Evolutionary conservation across 164 flowering plant genomes (phyloP).

Genomic region (Dillenia suffruticosa): DNA sequence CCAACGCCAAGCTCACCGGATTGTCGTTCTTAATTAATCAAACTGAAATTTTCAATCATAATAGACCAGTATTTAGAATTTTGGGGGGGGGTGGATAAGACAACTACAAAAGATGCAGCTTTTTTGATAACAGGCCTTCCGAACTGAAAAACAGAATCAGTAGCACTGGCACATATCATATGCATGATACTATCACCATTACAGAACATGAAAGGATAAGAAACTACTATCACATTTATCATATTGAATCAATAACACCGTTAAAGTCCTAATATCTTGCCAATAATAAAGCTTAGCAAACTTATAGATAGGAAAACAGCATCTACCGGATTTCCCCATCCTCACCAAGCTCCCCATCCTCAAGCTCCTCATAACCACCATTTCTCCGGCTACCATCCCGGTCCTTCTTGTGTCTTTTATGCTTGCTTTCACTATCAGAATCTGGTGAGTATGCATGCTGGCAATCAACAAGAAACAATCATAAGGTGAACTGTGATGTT

Average conservation of each 20-base stretch:
- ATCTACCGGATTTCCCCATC: constrained; percentile 81
- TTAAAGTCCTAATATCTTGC: not conserved
- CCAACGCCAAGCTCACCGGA: no score
- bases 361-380: constrained; percentile 84
- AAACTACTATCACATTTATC: constrained; percentile 9
- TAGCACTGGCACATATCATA: constrained; percentile 1
- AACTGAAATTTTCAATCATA: no score
- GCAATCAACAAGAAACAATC: not conserved
- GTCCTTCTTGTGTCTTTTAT: constrained; percentile 79
- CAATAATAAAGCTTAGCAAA: constrained; percentile 1
- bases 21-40: no score
- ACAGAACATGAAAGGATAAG: not conserved
- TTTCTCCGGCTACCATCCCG: constrained; percentile 69
- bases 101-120: no score
- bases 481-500: no score
- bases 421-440: constrained; percentile 82
- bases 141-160: not conserved
- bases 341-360: constrained; percentile 97
- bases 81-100: no score
- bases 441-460: constrained; percentile 74
- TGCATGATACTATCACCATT: no score
- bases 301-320: constrained; percentile 7
- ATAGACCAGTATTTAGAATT: no score
- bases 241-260: constrained; percentile 8
- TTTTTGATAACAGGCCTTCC: no score